phyloP scores from a whole-genome alignment of 169 alveolate genomes.

The Eimeria maxima region DNA sequence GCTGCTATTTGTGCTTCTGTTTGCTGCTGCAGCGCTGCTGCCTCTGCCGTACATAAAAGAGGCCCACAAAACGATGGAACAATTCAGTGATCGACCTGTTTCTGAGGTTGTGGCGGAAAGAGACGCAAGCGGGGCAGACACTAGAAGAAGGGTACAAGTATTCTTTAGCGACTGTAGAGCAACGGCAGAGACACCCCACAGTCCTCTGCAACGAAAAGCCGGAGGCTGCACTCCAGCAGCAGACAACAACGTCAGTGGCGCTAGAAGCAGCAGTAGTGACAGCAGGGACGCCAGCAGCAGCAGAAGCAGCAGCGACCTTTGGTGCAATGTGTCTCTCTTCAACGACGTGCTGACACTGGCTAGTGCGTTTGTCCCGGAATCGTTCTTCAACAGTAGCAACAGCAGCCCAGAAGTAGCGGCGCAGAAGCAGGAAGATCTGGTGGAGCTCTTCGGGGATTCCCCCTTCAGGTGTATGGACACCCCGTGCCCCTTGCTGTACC shows the following conservation, averaged over 20 bases:
- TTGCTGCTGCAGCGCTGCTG: slow-evolving; percentile 58
- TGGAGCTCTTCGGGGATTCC: slow-evolving; percentile 23
- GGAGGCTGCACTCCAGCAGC: not conserved
- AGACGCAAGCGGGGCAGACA: not conserved
- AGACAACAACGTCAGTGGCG: not conserved
- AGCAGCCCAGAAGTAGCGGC: not conserved
- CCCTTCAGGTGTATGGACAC: slow-evolving; percentile 35
- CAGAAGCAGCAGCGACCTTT: not conserved
- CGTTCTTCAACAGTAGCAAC: slow-evolving; percentile 15
- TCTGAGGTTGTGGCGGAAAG: not conserved
- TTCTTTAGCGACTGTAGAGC: not conserved
- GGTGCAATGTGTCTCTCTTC: not conserved
- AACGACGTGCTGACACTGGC: not conserved
- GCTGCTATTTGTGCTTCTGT: slow-evolving; percentile 25
- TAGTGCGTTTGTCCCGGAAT: slow-evolving; percentile 13
- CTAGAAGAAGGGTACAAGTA: not conserved
- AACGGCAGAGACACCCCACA: not conserved
- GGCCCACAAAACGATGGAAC: not conserved
- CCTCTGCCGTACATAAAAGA: not conserved
- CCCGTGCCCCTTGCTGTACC: slow-evolving; percentile 34
- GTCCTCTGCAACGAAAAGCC: not conserved
- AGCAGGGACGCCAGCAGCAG: not conserved
- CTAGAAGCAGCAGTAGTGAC: not conserved
- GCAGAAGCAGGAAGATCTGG: not conserved
- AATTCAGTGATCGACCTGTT: not conserved